Evolutionary conservation across 371 early-diverging fungal species (phyloP), one percentile per base, ranked within the genome.

Genomic region (Nematocida sp.): DNA sequence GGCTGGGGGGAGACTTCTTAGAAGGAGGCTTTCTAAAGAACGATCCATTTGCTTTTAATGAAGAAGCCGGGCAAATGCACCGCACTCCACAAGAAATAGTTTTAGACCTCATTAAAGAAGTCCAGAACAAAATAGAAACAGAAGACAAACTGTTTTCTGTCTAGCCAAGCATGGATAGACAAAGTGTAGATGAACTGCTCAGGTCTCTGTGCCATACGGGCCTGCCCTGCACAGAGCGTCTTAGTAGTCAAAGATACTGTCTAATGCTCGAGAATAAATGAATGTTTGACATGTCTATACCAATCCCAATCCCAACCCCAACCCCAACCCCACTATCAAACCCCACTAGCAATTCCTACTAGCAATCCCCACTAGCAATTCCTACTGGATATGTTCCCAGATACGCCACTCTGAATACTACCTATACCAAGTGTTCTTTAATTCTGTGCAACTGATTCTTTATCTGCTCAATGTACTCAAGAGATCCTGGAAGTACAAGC

Each of bases 91-190:
- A 38, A n/a, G 66, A 11, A 3, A 57, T 70, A 11, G 13, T 70
- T n/a, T n/a, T 56, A 7, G 74, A 70, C 8, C 32, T 70, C 11
- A 15, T 70, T n/a, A 57, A 41, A n/a, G 56, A 62, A 25, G 29
- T 70, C 54, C 46, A 60, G 38, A 50, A 23, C 25, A 70, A 70
- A 36, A 70, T 70, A 60, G 74, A 70, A 25, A 60, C 25, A n/a
- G 74, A 70, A 45, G 17, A 48, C 7, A 19, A 3, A 19, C 34
- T 67, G 31, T 60, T 67, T 41, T 38, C 13, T 43, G 25, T 27
- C 43, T n/a, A 41, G 43, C n/a, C 11, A n/a, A n/a, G n/a, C n/a
- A n/a, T n/a, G n/a, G n/a, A n/a, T n/a, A n/a, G n/a, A n/a, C n/a
- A n/a, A n/a, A n/a, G n/a, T n/a, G n/a, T n/a, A n/a, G n/a, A n/a